Conservation (phyloP, 495 filamentous ascomycete genomes). For the Articulospora tetracladia region DNA sequence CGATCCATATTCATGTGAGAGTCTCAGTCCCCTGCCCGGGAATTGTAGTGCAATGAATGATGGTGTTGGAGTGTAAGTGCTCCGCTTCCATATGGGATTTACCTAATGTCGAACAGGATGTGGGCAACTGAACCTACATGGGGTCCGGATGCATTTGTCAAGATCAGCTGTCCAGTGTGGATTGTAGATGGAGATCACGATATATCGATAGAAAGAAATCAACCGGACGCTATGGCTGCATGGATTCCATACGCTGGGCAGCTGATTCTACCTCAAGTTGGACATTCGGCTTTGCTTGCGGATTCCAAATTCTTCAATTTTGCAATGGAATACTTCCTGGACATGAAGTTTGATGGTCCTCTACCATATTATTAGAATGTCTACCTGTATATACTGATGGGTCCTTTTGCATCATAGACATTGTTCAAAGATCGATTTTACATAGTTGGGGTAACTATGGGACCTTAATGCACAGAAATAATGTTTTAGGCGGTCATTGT, state of each 20-base stretch:
- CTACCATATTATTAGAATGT: slow-evolving; percentile 1
- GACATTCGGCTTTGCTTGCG: slow-evolving; percentile 1
- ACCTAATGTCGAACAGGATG: neutral
- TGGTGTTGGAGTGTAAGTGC: neutral
- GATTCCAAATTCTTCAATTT: slow-evolving; percentile 2
- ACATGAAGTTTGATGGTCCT: slow-evolving; percentile 4
- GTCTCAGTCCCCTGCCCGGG: neutral
- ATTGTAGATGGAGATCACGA: slow-evolving; percentile 3
- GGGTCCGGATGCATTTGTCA: neutral
- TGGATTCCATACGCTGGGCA: slow-evolving; percentile 3
- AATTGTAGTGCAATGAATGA: slow-evolving; percentile 1
- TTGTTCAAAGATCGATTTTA: no score
- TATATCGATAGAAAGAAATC: neutral
- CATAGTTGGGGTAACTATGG: no score
- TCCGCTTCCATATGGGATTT: neutral
- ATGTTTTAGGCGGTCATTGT: no score
- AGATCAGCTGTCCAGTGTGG: slow-evolving; percentile 1
- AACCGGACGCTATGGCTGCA: slow-evolving; percentile 3
- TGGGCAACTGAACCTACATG: neutral
- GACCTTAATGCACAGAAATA: no score
- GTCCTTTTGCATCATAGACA: no score
- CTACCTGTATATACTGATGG: no score
- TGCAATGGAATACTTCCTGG: slow-evolving; percentile 3
- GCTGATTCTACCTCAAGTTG: neutral
- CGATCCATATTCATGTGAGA: neutral